Evolutionary conservation across 352 stramenopile genomes (phyloP).

Genomic region (Hyaloperonospora brassicae): DNA sequence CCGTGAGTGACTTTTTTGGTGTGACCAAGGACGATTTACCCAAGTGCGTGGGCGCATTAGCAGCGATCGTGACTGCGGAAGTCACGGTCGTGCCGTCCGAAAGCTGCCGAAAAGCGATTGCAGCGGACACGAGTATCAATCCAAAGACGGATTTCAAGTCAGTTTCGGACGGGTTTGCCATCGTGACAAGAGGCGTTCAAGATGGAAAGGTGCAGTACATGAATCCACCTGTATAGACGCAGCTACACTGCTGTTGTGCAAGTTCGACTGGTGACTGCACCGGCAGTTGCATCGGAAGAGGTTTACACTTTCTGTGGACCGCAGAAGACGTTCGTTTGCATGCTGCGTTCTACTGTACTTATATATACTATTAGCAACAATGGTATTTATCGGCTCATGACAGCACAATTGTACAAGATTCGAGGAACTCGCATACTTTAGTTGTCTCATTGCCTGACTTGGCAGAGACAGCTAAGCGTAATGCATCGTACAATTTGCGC

Average conservation of each 20-base stretch:
- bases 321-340: too few relatives aligned
- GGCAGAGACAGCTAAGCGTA: too few relatives aligned
- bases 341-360: too few relatives aligned
- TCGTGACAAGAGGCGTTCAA: conserved; percentile 47
- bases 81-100: conserved; percentile 32
- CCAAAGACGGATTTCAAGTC: conserved; percentile 45
- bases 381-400: too few relatives aligned
- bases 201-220: conserved; percentile 49
- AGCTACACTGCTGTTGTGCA: neutral
- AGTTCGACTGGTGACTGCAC: too few relatives aligned
- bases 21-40: conserved; percentile 36
- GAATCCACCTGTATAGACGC: conserved; percentile 19
- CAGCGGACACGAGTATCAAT: conserved; percentile 49
- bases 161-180: conserved; percentile 40
- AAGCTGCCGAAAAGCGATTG: conserved; percentile 38
- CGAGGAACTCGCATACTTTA: too few relatives aligned
- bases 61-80: conserved; percentile 33
- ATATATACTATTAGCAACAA: too few relatives aligned
- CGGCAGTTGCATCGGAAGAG: too few relatives aligned
- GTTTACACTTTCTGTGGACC: too few relatives aligned
- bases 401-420: too few relatives aligned
- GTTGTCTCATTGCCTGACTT: too few relatives aligned
- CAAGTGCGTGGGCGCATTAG: conserved; percentile 46
- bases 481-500: too few relatives aligned
- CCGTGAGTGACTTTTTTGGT: conserved; percentile 48